Evolutionary conservation across 2,329 filamentous ascomycete genomes (phyloP), one percentile per base, ranked within the genome.

Genomic region (Aspergillus fumigatus): DNA sequence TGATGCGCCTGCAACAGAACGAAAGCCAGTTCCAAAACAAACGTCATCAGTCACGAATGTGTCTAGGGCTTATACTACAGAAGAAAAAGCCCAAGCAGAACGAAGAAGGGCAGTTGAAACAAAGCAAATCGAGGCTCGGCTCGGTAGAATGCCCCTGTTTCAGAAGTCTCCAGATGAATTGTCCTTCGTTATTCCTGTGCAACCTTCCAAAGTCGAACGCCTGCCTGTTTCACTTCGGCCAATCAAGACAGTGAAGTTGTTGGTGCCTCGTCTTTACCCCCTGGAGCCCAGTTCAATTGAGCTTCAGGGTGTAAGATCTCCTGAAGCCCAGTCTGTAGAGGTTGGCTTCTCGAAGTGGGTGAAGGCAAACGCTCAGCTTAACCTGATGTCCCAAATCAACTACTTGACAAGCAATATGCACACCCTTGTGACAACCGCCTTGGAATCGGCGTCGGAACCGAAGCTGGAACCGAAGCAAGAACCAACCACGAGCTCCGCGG

Each of bases 311-410:
- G 82, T 85, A 3, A 80, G 84, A 21, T 78, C 82, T 0, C 71
- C 77, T 11, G 85, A 87, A 57, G 87, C 85, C 1, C 82, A 84
- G 64, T 77, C 78, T 1, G 78, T 90, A 2, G 87, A 92, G 70
- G 78, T 81, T 52, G 77, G 86, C 0, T 94, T 93, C 64, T 76
- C 80, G 6, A 73, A 82, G 56, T 85, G 82, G 70, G 80, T 82
- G 17, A 73, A 72, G 26, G 78, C 84, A 52, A 81, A 85, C 63
- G 79, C 77, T 41, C 79, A 85, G 45, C 79, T 87, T 75, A 86
- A 82, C 9, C 73, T 94, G 54, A 88, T 88, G 75, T 87, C 84
- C 57, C 88, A 90, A 63, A 72, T 93, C 63, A 93, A 93, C 68
- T 90, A 87, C 65, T 75, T 93, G 7, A 80, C 84, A 2, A 85